Evolutionary conservation across 2,329 filamentous ascomycete species (phyloP).

Genomic region (Nemania diffusa): DNA sequence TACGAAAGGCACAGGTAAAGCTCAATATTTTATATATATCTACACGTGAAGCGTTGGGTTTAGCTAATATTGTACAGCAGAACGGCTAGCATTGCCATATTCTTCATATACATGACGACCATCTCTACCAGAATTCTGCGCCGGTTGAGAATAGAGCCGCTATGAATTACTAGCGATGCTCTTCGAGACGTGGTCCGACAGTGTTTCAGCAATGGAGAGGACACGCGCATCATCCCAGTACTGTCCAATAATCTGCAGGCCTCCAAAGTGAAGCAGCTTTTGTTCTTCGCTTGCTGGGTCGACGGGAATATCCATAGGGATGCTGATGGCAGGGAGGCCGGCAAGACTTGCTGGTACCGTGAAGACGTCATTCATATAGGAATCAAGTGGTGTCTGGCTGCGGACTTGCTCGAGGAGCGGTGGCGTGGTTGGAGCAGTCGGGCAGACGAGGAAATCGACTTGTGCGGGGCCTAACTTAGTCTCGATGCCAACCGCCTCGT

Average conservation of each 20-base stretch:
- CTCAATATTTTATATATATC: constrained; percentile 8
- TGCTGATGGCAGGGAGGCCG: constrained; percentile 86
- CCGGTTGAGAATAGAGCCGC: background rate
- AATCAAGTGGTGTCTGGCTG: constrained; percentile 70
- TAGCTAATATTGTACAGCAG: constrained; percentile 31
- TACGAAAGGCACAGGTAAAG: constrained; percentile 15
- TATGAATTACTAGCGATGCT: background rate
- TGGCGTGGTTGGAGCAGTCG: constrained; percentile 82
- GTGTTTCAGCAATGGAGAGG: constrained; percentile 63
- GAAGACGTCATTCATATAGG: constrained; percentile 93
- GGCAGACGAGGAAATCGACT: constrained; percentile 88
- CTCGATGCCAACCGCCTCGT: constrained; percentile 61
- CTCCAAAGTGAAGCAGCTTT: constrained; percentile 58
- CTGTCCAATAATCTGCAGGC: constrained; percentile 83
- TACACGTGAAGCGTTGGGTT: constrained; percentile 17
- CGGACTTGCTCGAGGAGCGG: constrained; percentile 71
- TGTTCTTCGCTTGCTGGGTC: constrained; percentile 46
- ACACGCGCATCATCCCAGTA: constrained; percentile 78
- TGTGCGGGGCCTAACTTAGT: constrained; percentile 68
- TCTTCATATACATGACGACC: constrained; percentile 2
- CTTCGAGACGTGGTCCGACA: constrained; percentile 42
- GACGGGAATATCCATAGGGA: constrained; percentile 68
- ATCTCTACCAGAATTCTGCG: background rate
- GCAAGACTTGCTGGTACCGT: constrained; percentile 95
- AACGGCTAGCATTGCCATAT: background rate